phyloP scores from a whole-genome alignment of 2,329 filamentous ascomycete species.

The Penicillium vulpinum region DNA sequence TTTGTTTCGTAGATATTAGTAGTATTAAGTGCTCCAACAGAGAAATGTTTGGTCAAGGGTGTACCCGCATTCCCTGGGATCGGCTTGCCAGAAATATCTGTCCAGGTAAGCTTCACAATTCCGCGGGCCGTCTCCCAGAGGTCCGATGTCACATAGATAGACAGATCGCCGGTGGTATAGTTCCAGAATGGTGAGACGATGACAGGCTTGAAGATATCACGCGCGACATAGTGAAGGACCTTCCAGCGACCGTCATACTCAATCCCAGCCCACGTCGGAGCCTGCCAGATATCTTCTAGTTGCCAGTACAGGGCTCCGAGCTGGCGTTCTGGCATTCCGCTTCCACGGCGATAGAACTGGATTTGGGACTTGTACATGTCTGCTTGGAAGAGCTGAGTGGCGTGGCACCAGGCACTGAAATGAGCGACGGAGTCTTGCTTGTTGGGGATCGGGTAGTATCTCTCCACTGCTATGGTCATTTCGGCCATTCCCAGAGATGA shows the following conservation, averaged over 20 bases:
- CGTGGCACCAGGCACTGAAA: slow-evolving; percentile 62
- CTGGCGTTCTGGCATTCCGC: slow-evolving; percentile 58
- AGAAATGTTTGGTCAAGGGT: slow-evolving; percentile 38
- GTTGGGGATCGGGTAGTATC: slow-evolving; percentile 59
- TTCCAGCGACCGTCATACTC: slow-evolving; percentile 66
- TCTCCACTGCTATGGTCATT: slow-evolving; percentile 58
- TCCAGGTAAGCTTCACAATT: slow-evolving; percentile 53
- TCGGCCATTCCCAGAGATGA: slow-evolving; percentile 47
- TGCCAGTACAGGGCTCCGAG: slow-evolving; percentile 66
- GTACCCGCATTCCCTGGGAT: slow-evolving; percentile 42
- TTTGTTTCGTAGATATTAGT: slow-evolving; percentile 49
- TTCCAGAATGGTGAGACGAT: slow-evolving; percentile 62
- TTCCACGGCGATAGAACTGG: slow-evolving; percentile 61
- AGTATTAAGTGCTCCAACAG: slow-evolving; percentile 54
- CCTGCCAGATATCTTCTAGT: slow-evolving; percentile 65
- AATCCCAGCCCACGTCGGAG: slow-evolving; percentile 63
- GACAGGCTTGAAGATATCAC: slow-evolving; percentile 59
- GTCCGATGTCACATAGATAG: slow-evolving; percentile 59
- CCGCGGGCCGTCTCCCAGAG: slow-evolving; percentile 54
- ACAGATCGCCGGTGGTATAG: slow-evolving; percentile 50
- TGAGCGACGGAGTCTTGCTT: slow-evolving; percentile 57
- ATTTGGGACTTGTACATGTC: slow-evolving; percentile 63
- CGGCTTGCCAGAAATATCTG: slow-evolving; percentile 50
- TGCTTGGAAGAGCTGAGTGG: slow-evolving; percentile 65
- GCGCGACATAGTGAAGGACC: slow-evolving; percentile 59